Percentiles rank a stretch among this genome's conserved stretches.
Conservation (phyloP, 345 rosid genomes). For the Eucalyptus sp. region DNA sequence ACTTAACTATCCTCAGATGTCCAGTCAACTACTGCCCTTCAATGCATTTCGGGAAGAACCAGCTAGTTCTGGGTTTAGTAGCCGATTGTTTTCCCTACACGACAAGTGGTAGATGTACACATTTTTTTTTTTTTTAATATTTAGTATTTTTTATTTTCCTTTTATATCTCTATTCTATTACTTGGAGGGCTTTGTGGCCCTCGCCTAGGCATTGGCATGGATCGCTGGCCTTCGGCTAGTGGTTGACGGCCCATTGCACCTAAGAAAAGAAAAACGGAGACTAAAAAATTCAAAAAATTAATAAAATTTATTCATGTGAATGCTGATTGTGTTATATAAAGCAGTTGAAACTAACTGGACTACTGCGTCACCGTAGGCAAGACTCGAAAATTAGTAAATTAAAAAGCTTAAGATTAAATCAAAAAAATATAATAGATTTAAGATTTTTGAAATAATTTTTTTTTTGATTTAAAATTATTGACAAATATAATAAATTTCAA, state of each 20-base stretch:
- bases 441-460: no score
- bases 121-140: no score
- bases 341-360: fast-evolving
- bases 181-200: no score
- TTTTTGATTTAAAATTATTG: fast-evolving
- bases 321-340: no score
- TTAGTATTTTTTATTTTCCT: no score
- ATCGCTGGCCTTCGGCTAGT: fast-evolving
- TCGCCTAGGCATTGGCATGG: no score
- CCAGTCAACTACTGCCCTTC: fast-evolving
- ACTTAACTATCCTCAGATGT: fast-evolving
- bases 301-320: no score
- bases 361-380: fast-evolving
- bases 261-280: fast-evolving
- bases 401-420: fast-evolving
- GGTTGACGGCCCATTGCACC: fast-evolving
- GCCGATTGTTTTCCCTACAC: neutral
- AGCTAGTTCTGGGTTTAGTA: no score
- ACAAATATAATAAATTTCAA: fast-evolving
- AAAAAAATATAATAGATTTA: fast-evolving
- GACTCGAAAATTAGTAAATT: no score
- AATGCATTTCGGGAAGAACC: no score
- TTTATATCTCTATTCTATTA: no score
- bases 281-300: no score
- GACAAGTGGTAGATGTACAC: neutral